A percentile compares a stretch with the other conserved stretches of the same genome.
These are phyloP conservation scores for Coemansia sp. DNA, from an alignment of 192 early-diverging fungal genomes.

Conservation along the genomic window DNA sequence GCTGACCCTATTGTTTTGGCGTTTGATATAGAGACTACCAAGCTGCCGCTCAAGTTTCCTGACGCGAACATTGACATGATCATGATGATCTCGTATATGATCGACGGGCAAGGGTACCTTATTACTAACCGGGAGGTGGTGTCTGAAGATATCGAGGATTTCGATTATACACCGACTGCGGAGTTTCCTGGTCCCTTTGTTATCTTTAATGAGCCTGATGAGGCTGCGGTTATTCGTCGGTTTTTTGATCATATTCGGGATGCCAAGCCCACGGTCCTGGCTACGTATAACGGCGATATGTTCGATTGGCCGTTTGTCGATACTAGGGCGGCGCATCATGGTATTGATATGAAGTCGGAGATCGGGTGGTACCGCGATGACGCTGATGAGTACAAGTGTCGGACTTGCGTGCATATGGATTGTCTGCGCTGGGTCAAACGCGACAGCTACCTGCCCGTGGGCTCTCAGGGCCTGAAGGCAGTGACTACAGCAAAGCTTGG, in stretches of 20 bases:
- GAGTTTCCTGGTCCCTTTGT: slow-evolving; percentile 94
- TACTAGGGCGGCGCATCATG: slow-evolving; percentile 73
- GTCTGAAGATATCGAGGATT: slow-evolving; percentile 92
- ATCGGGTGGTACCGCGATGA: slow-evolving; percentile 83
- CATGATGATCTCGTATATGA: slow-evolving; percentile 99
- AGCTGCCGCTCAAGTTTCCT: slow-evolving; percentile 96
- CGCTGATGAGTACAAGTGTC: slow-evolving; percentile 83
- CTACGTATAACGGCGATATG: slow-evolving; percentile 98
- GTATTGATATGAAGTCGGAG: slow-evolving; percentile 85
- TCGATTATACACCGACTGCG: slow-evolving; percentile 96
- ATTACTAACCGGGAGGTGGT: slow-evolving; percentile 98
- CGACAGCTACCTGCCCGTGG: slow-evolving; percentile 95
- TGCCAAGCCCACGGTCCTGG: slow-evolving; percentile 81
- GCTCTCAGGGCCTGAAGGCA: slow-evolving; percentile 95
- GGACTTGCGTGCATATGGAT: slow-evolving; percentile 92
- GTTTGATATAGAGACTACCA: slow-evolving; percentile 98
- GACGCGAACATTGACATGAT: slow-evolving; percentile 86
- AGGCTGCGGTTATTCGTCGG: slow-evolving; percentile 71
- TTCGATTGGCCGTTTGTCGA: slow-evolving; percentile 99
- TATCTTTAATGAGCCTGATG: slow-evolving; percentile 93
- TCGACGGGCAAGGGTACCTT: slow-evolving; percentile 94
- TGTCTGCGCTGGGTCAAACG: slow-evolving; percentile 98
- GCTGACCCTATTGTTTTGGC: slow-evolving; percentile 93
- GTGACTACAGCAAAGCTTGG: slow-evolving; percentile 95
- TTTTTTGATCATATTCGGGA: slow-evolving; percentile 93